These are phyloP conservation scores for Psilocybe cyanescens DNA, from an alignment of 768 basidiomycete species.

Conservation along the genomic window DNA sequence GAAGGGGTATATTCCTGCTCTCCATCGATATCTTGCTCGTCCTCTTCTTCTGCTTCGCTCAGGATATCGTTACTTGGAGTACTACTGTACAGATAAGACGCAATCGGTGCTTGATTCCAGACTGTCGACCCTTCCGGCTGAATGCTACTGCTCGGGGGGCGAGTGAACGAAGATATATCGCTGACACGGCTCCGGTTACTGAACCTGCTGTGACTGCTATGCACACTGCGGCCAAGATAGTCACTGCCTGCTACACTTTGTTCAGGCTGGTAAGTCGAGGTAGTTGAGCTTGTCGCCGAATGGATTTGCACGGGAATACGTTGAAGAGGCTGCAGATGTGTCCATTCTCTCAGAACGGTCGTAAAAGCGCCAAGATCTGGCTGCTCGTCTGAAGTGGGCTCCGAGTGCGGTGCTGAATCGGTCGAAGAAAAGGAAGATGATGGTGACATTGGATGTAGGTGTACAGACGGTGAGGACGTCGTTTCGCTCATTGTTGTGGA, in stretches of 20 bases:
- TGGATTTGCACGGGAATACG: constrained; percentile 35
- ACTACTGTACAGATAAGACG: constrained; percentile 51
- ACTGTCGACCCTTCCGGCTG: constrained; percentile 55
- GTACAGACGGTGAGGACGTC: constrained; percentile 26
- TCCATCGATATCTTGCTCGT: constrained; percentile 10
- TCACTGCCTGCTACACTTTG: constrained; percentile 26
- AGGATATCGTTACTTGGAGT: constrained; percentile 27
- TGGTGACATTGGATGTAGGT: constrained; percentile 27
- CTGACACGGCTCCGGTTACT: constrained; percentile 17
- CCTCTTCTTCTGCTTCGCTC: constrained; percentile 24
- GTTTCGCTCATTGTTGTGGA: constrained; percentile 27
- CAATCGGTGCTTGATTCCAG: constrained; percentile 63
- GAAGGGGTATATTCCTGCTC: constrained; percentile 23
- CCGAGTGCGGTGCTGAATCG: constrained; percentile 36
- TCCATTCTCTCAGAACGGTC: constrained; percentile 69
- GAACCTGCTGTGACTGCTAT: constrained; percentile 16
- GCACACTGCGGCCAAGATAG: constrained; percentile 9
- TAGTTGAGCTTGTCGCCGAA: constrained; percentile 28
- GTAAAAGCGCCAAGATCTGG: constrained; percentile 78
- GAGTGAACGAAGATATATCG: constrained; percentile 29
- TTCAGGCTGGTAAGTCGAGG: constrained; percentile 27
- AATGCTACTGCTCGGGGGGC: constrained; percentile 29
- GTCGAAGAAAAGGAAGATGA: constrained; percentile 29
- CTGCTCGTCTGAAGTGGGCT: constrained; percentile 62
- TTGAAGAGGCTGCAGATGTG: constrained; percentile 53